Evolutionary conservation across 441 rosid species (phyloP).

Genomic region (Jatropha multifida): DNA sequence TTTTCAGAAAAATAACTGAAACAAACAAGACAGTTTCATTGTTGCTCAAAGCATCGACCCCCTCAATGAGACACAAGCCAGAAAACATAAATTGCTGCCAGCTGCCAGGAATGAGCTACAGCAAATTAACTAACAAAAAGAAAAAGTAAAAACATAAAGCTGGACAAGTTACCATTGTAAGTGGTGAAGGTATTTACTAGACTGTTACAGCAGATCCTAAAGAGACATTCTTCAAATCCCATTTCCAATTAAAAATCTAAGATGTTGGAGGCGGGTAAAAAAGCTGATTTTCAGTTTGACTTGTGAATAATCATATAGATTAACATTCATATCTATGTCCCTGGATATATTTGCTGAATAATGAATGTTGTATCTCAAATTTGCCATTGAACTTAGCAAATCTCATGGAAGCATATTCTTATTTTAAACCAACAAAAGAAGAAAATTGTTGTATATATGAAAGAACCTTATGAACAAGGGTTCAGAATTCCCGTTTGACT

Average conservation of each 20-base stretch:
- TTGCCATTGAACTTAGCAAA: constrained; percentile 6
- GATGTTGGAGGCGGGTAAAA: not conserved
- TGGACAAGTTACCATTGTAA: not conserved
- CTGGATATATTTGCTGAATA: not conserved
- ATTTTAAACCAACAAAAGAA: not conserved
- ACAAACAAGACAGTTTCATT: not conserved
- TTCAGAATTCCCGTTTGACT: not conserved
- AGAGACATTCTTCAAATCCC: constrained; percentile 1
- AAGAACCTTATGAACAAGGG: not conserved
- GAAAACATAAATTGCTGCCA: not conserved
- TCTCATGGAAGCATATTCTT: not conserved
- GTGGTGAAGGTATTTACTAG: not conserved
- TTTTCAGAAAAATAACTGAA: not conserved
- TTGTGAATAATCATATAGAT: not conserved
- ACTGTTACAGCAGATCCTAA: not conserved
- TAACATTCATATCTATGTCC: not conserved
- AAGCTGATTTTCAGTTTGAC: not conserved
- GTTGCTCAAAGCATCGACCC: constrained; percentile 2
- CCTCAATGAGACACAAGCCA: not conserved
- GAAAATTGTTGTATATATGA: not conserved
- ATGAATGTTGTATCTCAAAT: not conserved
- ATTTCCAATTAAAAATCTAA: not conserved
- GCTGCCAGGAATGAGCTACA: not conserved
- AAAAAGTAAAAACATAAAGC: not conserved
- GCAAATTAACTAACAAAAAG: not conserved